Conservation (phyloP, 139 green algal genomes). For the Tetraselmis chui region DNA sequence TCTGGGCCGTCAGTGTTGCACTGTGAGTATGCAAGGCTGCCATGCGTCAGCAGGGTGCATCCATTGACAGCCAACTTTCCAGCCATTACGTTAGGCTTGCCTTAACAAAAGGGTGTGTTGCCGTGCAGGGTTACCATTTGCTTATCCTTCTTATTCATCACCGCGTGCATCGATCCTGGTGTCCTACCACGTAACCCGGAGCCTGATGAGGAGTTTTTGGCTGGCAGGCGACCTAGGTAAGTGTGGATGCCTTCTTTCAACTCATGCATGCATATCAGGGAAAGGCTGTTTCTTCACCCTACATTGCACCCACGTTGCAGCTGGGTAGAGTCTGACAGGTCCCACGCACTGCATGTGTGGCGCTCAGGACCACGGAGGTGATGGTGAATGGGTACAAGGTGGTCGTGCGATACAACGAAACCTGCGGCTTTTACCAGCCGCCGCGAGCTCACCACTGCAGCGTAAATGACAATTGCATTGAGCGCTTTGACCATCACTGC, state of each 20-base stretch:
- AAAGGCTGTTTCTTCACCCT: neutral
- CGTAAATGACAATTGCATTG: constrained; percentile 96
- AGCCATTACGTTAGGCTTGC: neutral
- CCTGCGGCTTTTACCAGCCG: constrained; percentile 87
- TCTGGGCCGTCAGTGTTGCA: neutral
- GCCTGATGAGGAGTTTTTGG: constrained; percentile 61
- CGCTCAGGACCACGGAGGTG: constrained; percentile 33
- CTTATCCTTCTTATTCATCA: constrained; percentile 59
- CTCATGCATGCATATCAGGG: constrained; percentile 1
- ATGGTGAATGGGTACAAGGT: constrained; percentile 61
- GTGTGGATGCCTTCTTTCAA: too few species aligned
- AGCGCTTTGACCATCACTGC: constrained; percentile 98
- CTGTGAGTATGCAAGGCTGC: neutral
- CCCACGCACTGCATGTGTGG: constrained; percentile 42
- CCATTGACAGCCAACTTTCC: neutral
- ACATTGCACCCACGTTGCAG: constrained; percentile 12
- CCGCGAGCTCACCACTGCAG: constrained; percentile 90
- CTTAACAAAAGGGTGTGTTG: neutral
- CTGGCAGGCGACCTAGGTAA: constrained; percentile 36
- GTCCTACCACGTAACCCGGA: constrained; percentile 74
- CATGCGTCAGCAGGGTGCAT: neutral
- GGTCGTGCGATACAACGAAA: constrained; percentile 71
- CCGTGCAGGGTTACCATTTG: constrained; percentile 10
- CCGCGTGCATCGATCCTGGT: constrained; percentile 79
- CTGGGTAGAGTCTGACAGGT: constrained; percentile 19